Evolutionary conservation across 306 rosid genomes (phyloP), one percentile per base, ranked within the genome.

Genomic region (Pterocarpus santalinus): DNA sequence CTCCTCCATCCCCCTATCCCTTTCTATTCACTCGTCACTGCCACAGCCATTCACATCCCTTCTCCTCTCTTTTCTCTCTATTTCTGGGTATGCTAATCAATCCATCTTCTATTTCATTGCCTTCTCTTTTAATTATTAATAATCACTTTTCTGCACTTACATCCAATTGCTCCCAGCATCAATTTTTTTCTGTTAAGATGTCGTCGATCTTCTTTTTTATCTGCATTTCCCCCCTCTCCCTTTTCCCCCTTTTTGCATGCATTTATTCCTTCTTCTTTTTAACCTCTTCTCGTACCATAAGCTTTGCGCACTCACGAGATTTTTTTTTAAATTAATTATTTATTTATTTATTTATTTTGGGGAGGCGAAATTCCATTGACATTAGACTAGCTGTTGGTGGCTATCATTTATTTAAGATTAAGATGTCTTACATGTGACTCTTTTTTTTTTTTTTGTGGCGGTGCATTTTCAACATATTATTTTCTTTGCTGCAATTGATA

Each of bases 191-290:
- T 43, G 2, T 55, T 11, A 4, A 8, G 16, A 14, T 39, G 1
- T 39, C 39, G 46, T 55, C 44, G 79, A 70, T 80, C 72, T 75
- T 69, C 28, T 36, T 44, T 68, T 33, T 71, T 57, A 12, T 32
- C 76, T 7, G 65, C 87, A 73, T 80, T 80, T 61, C 14, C 74
- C 43, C 60, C 58, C 60, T 11, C 28, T 22, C 28, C 28, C 28
- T 80, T 80, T 68, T 8, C 74, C 43, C 60, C 58, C 60, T 9
- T 36, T 65, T 64, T 56, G 32, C 79, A 22, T 80, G 65, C 65
- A 51, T 46, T 38, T 73, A 2, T 66, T 64, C 58, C 53, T 53
- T 62, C 2, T 73, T 55, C 4, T 41, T 49, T 36, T 76, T 61
- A 12, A 32, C 57, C 41, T 46, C 22, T 62, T 47, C 62, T 36